These are phyloP conservation scores for Neurospora sp. DNA, from an alignment of 495 filamentous ascomycete genomes.

Conservation along the genomic window DNA sequence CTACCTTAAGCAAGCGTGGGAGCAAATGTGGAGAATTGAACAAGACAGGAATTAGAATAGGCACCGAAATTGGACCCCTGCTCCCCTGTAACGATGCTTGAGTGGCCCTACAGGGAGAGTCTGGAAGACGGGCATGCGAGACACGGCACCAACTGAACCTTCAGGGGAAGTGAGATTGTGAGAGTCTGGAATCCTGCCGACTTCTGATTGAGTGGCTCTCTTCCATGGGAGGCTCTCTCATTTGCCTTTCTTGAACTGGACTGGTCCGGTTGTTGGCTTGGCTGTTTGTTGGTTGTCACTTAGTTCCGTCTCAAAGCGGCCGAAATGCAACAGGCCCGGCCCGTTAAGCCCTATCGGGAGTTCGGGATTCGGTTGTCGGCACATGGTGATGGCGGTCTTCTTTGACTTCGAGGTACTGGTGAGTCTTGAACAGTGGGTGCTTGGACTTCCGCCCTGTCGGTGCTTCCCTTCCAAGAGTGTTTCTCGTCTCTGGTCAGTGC, in stretches of 20 bases:
- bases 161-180: background rate
- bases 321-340: background rate
- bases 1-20: background rate
- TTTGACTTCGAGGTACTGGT: background rate
- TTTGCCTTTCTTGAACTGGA: background rate
- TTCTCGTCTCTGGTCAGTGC: background rate
- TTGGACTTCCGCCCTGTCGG: background rate
- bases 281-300: background rate
- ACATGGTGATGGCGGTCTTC: background rate
- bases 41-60: background rate
- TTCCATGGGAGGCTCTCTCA: background rate
- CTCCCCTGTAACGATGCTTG: background rate
- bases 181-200: background rate
- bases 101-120: background rate
- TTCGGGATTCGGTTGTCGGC: background rate
- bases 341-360: background rate
- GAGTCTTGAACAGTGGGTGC: background rate
- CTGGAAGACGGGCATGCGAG: background rate
- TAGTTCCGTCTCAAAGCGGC: background rate
- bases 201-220: background rate
- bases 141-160: background rate
- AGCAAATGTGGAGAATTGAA: background rate
- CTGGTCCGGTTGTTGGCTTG: background rate
- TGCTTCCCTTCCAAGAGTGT: background rate
- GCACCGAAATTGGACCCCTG: background rate